A percentile compares a stretch with the other conserved stretches of the same genome.
Evolutionary conservation across 2,329 filamentous ascomycete genomes (phyloP).

Genomic region (Sordariomycetes sp.): DNA sequence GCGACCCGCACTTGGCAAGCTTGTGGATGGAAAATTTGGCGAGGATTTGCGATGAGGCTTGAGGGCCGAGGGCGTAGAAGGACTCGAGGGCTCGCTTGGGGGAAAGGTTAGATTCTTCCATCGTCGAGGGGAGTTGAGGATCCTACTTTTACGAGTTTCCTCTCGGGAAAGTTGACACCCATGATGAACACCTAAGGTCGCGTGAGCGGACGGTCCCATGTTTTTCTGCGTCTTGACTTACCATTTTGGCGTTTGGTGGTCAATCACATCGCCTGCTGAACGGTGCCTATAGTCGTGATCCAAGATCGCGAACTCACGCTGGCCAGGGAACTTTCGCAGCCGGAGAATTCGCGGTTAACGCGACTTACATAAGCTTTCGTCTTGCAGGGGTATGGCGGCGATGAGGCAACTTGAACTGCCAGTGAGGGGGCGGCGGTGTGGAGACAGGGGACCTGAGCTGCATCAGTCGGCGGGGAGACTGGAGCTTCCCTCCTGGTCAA

Average conservation of each 20-base stretch:
- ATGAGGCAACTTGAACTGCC: neutral
- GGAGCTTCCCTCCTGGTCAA: neutral
- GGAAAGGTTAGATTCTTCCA: slow-evolving; percentile 1
- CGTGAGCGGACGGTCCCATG: neutral
- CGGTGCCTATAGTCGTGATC: neutral
- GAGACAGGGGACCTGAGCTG: neutral
- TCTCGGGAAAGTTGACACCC: slow-evolving; percentile 77
- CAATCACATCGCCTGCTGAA: slow-evolving; percentile 2
- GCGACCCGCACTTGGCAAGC: slow-evolving; percentile 64
- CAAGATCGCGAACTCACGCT: too few relatives aligned
- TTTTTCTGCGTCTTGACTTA: too few relatives aligned
- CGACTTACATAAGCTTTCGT: neutral
- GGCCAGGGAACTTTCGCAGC: too few relatives aligned
- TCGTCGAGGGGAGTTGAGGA: neutral
- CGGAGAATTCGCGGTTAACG: neutral
- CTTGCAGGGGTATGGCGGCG: too few relatives aligned
- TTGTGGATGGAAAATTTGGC: slow-evolving; percentile 85
- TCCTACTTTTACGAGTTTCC: slow-evolving; percentile 71
- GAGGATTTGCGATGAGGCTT: slow-evolving; percentile 64
- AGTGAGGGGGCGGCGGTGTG: neutral
- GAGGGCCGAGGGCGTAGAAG: slow-evolving; percentile 78
- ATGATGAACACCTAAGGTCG: slow-evolving; percentile 68
- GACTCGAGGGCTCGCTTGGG: slow-evolving; percentile 61
- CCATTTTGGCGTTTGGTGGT: slow-evolving; percentile 9
- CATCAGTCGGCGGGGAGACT: neutral